Evolutionary conservation across 2,329 filamentous ascomycete species (phyloP), one percentile per base, ranked within the genome.

Genomic region (Stromatinia cepivora): DNA sequence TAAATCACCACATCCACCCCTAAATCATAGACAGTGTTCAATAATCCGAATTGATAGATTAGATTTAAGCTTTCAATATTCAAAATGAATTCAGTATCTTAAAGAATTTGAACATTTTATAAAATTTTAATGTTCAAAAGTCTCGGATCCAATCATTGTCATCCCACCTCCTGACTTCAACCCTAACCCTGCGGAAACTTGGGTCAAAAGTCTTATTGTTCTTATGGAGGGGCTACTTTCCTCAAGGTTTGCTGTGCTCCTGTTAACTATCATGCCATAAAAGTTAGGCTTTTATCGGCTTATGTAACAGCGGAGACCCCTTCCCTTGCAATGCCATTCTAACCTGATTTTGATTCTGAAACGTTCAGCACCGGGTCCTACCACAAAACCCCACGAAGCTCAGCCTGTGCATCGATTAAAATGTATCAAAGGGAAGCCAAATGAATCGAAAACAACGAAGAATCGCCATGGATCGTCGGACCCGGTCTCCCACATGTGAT

Each of bases 121-220:
- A 39, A 13, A 39, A 39, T 39, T 39, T 39, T 11, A 39, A 39
- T 39, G 11, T 39, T 39, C 11, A 0, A 39, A 39, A 13, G 36
- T 39, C 36, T 39, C 36, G 10, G 15, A 56, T 56, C 31, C 53
- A 39, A 39, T 13, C 28, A 36, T 9, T 6, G 22, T 13, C 53
- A 56, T 56, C 53, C 53, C 53, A 56, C 53, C 53, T 34, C 28
- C 20, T 56, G 53, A 36, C 53, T 56, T 31, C 22, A 56, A n/a
- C 20, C 20, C 34, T 5, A 31, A 56, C 53, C 53, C 31, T 56
- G 31, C 11, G 31, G 31, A 56, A 56, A 36, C 10, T 20, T 13
- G 20, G 8, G n/a, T 56, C 13, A n/a, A 56, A 36, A 34, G 39
- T 13, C 13, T 42, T 42, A 13, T 5, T 42, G 39, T 42, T 42